Evolutionary conservation across 129 eudicot genomes (phyloP).

Genomic region (Centaurea solstitialis): DNA sequence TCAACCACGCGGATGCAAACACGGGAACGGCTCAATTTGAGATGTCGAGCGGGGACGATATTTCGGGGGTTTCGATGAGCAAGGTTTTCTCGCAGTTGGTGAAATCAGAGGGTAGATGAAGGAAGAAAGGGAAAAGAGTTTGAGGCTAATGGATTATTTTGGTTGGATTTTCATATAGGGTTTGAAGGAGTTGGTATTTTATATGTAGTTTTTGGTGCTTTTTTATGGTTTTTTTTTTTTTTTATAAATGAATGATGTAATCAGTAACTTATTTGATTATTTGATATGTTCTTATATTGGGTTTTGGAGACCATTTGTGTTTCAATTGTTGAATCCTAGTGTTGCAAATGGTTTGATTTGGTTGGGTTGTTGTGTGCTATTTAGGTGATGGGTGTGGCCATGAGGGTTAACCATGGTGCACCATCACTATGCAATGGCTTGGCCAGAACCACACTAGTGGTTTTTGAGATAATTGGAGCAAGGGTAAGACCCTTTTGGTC

Average conservation of each 20-base stretch:
- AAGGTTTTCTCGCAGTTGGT: slow-evolving; percentile 89
- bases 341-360: not conserved
- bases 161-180: slow-evolving; percentile 22
- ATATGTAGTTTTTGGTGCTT: slow-evolving; percentile 30
- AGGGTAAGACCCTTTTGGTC: not conserved
- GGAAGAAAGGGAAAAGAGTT: not conserved
- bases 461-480: too few species aligned
- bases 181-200: slow-evolving; percentile 29
- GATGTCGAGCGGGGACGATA: slow-evolving; percentile 61
- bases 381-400: not conserved
- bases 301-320: not conserved
- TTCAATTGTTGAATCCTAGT: not conserved
- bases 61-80: slow-evolving; percentile 88
- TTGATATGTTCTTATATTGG: slow-evolving; percentile 32
- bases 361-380: not conserved
- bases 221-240: slow-evolving; percentile 4
- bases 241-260: slow-evolving; percentile 17
- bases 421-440: too few species aligned
- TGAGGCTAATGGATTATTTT: slow-evolving; percentile 15
- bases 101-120: slow-evolving; percentile 86
- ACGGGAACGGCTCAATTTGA: slow-evolving; percentile 42
- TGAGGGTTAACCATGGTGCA: too few species aligned
- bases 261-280: slow-evolving; percentile 37
- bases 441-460: too few species aligned
- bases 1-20: slow-evolving; percentile 39